These are phyloP conservation scores for Neurospora africana DNA, from an alignment of 495 filamentous ascomycete species.

Conservation along the genomic window DNA sequence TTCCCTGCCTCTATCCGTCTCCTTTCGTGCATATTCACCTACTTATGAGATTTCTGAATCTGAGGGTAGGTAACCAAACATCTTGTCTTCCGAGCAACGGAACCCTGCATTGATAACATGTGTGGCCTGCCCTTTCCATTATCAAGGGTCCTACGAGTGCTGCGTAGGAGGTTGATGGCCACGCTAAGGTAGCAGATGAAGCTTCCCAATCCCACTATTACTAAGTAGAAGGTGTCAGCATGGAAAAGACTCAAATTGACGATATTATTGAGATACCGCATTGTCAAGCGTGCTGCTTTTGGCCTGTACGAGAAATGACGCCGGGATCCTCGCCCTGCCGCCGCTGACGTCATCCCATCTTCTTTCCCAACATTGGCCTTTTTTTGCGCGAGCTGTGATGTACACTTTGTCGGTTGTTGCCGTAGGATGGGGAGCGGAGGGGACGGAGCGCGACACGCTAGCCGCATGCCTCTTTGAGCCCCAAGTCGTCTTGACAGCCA, in stretches of 20 bases:
- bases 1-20: neutral
- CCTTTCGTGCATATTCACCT: neutral
- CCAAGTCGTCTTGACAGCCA: neutral
- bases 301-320: neutral
- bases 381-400: neutral
- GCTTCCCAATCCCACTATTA: neutral
- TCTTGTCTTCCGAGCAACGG: neutral
- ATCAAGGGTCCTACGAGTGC: neutral
- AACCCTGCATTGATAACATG: neutral
- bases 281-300: neutral
- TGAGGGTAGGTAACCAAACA: neutral
- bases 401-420: neutral
- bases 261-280: neutral
- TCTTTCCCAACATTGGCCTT: neutral
- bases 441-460: neutral
- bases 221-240: neutral
- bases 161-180: neutral
- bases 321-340: conserved; percentile 6
- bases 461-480: neutral
- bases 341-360: conserved; percentile 11
- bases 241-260: neutral
- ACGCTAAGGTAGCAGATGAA: neutral
- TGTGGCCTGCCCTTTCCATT: neutral
- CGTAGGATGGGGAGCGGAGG: neutral
- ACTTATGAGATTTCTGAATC: neutral